Conservation (phyloP, 306 rosid species). For the Trichosanthes cucumerina region DNA sequence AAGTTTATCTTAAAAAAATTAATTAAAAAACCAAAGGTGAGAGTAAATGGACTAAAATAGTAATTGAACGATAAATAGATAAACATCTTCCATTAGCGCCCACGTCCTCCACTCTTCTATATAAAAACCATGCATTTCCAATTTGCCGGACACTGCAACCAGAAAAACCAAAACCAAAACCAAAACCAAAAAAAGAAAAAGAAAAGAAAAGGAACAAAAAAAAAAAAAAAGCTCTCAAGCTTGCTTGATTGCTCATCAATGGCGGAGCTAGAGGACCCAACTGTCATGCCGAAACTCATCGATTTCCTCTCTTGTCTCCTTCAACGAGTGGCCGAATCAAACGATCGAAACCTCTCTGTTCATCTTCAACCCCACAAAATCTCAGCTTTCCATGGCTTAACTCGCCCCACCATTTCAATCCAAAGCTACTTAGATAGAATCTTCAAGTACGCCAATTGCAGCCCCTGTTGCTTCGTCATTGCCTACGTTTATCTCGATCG, state of each 20-base stretch:
- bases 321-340: conserved; percentile 65
- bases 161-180: neutral
- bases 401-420: conserved; percentile 65
- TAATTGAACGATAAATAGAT: neutral
- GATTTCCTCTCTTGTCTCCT: conserved; percentile 72
- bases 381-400: conserved; percentile 83
- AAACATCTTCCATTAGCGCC: neutral
- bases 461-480: conserved; percentile 75
- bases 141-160: neutral
- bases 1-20: no score
- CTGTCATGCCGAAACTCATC: conserved; percentile 59
- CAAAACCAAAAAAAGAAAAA: neutral
- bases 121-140: conserved; percentile 4
- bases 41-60: neutral
- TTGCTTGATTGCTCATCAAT: conserved; percentile 19
- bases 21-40: no score
- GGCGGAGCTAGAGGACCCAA: conserved; percentile 82
- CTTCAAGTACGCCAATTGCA: conserved; percentile 90
- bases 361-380: conserved; percentile 37
- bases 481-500: conserved; percentile 92
- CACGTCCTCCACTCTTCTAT: neutral
- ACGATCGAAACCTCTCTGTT: conserved; percentile 42
- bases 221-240: neutral
- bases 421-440: conserved; percentile 76
- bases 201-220: neutral